Base-by-base conservation (phyloP, 2,329 filamentous ascomycete species). In the Colletotrichum gigasporum region DNA sequence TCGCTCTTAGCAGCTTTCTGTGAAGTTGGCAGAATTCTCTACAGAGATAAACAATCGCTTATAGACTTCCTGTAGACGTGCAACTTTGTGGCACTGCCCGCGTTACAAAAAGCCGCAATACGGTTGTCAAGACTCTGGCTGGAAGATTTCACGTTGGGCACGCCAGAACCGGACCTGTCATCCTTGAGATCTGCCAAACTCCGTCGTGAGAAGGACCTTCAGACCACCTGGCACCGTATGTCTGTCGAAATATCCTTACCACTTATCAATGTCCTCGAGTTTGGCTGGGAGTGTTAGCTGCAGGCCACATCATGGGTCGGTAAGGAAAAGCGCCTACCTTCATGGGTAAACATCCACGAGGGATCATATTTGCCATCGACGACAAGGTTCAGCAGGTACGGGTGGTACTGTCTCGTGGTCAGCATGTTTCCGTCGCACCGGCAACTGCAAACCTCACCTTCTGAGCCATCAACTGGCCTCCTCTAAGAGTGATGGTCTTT, bases 401-500 rank as follows among this genome's bases (percentile, higher is more conserved):
- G 39, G 10, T 44, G 24, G 3, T 54, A 30, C 34, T 41, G 2
- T 20, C 14, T 10, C 24, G 6, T 5, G 37, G 51, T 39, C 10
- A 42, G 20, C n/a, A 22, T 11, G 10, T 2, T 8, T 5, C 12
- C 6, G 5, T 4, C 11, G n/a, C 4, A 14, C 6, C 3, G 9
- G 4, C 3, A 11, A n/a, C n/a, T 28, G 24, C 2, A 9, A 9
- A 18, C 5, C 28, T 4, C 28, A 35, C 45, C 50, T 69, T 71
- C 30, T 72, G 68, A 1, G 67, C 69, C 35, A 66, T 59, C 6
- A 70, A 48, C 44, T 74, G 73, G 1, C 72, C 72, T 0, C 74
- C 74, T 20, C 72, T 69, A 11, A 75, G 54, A 2, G 72, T 76
- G 61, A 76, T 68, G 3, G 67, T 69, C 47, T 76, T 76, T 59